Conservation (phyloP, 2,329 filamentous ascomycete genomes). For the Xylaria sp. region DNA sequence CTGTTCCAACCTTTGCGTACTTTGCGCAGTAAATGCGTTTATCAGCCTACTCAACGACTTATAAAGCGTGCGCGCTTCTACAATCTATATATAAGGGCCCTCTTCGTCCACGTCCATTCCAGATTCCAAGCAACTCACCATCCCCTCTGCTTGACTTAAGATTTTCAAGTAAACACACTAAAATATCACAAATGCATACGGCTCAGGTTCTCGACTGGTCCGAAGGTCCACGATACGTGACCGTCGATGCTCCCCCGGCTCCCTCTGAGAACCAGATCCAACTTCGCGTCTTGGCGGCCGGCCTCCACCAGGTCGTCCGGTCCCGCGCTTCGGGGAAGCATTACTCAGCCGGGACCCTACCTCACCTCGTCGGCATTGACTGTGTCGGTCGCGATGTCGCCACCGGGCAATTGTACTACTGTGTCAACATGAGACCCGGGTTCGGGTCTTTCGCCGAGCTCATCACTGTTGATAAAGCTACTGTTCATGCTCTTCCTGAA, state of each 20-base stretch:
- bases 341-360: conserved; percentile 60
- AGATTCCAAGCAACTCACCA: not conserved
- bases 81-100: not conserved
- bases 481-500: conserved; percentile 54
- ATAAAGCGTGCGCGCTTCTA: not conserved
- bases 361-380: conserved; percentile 63
- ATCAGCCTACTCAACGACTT: not conserved
- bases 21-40: not conserved
- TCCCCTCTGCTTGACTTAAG: not conserved
- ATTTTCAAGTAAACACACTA: not conserved
- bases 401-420: conserved; percentile 62
- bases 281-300: conserved; percentile 62
- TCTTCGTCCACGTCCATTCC: not conserved
- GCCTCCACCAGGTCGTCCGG: conserved; percentile 64
- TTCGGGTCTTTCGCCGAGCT: conserved; percentile 58
- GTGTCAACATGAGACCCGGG: conserved; percentile 52
- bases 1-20: not conserved
- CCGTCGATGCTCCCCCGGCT: conserved; percentile 50
- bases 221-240: conserved; percentile 45
- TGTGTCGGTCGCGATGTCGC: conserved; percentile 59
- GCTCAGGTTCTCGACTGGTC: conserved; percentile 46
- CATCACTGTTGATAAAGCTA: conserved; percentile 57
- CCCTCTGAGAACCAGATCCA: conserved; percentile 54
- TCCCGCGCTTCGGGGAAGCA: conserved; percentile 63
- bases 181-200: conserved; percentile 39